A percentile compares a stretch with the other conserved stretches of the same genome.
Evolutionary conservation across 2,329 filamentous ascomycete genomes (phyloP).

Genomic region (Cryphonectria carpinicola): DNA sequence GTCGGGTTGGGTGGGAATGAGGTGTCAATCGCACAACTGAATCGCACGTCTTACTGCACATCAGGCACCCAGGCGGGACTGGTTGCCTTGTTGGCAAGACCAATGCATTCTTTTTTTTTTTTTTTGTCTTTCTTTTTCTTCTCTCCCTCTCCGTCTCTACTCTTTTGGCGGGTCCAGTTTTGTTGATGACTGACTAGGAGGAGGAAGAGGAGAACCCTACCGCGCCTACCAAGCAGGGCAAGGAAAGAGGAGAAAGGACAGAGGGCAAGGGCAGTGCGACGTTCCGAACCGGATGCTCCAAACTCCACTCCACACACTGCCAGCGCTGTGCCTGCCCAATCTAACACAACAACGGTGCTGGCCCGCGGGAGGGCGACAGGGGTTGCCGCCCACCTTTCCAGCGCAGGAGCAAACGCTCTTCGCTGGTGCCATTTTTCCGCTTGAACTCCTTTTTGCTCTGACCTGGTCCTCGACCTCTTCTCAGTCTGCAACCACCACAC

Average conservation of each 20-base stretch:
- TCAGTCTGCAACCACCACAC: constrained; percentile 15
- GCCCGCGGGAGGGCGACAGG: constrained; percentile 9
- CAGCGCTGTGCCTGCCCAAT: constrained; percentile 12
- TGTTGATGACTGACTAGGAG: not conserved
- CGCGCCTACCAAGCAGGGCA: not conserved
- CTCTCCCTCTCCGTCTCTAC: not conserved
- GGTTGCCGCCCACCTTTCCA: constrained; percentile 9
- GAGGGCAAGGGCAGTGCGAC: not conserved
- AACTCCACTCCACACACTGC: constrained; percentile 6
- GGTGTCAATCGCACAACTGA: not conserved
- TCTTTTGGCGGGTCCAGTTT: not conserved
- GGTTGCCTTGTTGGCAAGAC: not conserved
- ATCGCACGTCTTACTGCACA: not conserved
- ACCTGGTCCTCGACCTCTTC: constrained; percentile 3
- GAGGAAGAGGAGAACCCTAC: not conserved
- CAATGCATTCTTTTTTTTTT: not conserved
- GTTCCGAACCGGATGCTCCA: constrained; percentile 5
- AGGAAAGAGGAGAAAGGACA: not conserved
- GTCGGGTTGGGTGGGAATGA: not conserved
- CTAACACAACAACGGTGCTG: not conserved
- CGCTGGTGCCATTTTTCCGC: constrained; percentile 15
- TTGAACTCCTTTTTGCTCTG: constrained; percentile 12
- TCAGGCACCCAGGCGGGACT: not conserved
- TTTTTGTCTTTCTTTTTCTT: not conserved
- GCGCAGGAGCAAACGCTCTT: constrained; percentile 6